A percentile compares a stretch with the other conserved stretches of the same genome.
Conservation (phyloP, 2,329 filamentous ascomycete genomes). For the Xylaria sp. region DNA sequence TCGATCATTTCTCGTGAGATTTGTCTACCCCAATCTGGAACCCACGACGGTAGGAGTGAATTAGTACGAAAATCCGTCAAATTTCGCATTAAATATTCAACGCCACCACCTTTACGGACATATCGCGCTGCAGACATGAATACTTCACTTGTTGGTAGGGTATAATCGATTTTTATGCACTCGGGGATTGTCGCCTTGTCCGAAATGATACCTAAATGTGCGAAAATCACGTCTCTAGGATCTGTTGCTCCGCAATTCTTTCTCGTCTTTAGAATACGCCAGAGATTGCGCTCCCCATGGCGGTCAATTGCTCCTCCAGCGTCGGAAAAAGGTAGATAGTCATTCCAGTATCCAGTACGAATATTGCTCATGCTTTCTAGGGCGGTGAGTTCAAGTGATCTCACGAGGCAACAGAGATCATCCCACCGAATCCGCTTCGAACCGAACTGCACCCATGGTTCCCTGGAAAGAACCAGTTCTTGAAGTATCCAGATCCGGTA, state of each 20-base stretch:
- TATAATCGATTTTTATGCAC: conserved; percentile 17
- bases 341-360: background rate
- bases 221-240: conserved; percentile 22
- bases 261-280: conserved; percentile 7
- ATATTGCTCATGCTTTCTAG: background rate
- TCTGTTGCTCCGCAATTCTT: conserved; percentile 6
- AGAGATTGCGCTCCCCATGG: conserved; percentile 2
- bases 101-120: no score
- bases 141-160: background rate
- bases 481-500: conserved; percentile 23
- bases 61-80: background rate
- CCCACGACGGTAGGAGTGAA: background rate
- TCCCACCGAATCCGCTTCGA: conserved; percentile 8
- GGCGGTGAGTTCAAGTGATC: background rate
- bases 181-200: background rate
- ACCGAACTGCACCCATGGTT: conserved; percentile 23
- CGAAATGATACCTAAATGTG: conserved; percentile 20
- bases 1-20: background rate
- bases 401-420: background rate
- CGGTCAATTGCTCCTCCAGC: no score
- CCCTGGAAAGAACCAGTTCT: conserved; percentile 19
- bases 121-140: background rate
- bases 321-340: background rate
- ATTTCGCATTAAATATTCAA: background rate
- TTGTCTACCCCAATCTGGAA: background rate